A percentile compares a stretch with the other conserved stretches of the same genome.
Conservation (phyloP, 768 basidiomycete genomes). For the Pholiota microspora region DNA sequence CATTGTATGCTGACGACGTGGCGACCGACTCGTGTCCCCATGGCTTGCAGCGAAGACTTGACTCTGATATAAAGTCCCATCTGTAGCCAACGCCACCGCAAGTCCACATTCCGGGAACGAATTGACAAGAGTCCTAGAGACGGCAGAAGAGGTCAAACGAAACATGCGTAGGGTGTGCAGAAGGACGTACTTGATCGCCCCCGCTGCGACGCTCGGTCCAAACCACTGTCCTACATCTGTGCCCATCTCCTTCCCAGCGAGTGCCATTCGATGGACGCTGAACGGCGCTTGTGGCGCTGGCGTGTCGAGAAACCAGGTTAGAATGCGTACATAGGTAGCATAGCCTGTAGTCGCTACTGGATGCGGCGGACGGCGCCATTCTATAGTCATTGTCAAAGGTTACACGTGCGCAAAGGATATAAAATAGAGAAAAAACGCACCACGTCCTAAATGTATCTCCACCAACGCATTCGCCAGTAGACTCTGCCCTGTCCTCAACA, state of each 20-base stretch:
- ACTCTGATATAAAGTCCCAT: slow-evolving; percentile 78
- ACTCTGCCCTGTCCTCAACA: slow-evolving; percentile 37
- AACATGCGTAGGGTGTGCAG: no score
- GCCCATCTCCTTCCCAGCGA: slow-evolving; percentile 91
- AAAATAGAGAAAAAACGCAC: slow-evolving; percentile 24
- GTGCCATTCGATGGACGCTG: slow-evolving; percentile 93
- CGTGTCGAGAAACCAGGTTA: slow-evolving; percentile 95
- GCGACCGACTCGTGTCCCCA: slow-evolving; percentile 28
- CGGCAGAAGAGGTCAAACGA: no score
- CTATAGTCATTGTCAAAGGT: no score
- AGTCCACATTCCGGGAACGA: slow-evolving; percentile 79
- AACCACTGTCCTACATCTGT: slow-evolving; percentile 98
- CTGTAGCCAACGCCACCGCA: slow-evolving; percentile 79
- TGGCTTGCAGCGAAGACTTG: slow-evolving; percentile 84
- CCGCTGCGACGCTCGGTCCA: slow-evolving; percentile 96
- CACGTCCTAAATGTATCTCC: slow-evolving; percentile 64
- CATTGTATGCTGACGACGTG: slow-evolving; percentile 23
- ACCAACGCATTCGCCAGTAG: slow-evolving; percentile 34
- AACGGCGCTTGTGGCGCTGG: slow-evolving; percentile 85
- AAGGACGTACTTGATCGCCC: slow-evolving; percentile 87
- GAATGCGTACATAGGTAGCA: slow-evolving; percentile 84
- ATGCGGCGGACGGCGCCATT: slow-evolving; percentile 79
- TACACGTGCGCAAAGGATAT: background rate
- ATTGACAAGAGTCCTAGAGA: slow-evolving; percentile 70
- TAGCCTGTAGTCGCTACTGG: slow-evolving; percentile 61